Conservation (phyloP, 208 protist species). For the Zelonia costaricensis region DNA sequence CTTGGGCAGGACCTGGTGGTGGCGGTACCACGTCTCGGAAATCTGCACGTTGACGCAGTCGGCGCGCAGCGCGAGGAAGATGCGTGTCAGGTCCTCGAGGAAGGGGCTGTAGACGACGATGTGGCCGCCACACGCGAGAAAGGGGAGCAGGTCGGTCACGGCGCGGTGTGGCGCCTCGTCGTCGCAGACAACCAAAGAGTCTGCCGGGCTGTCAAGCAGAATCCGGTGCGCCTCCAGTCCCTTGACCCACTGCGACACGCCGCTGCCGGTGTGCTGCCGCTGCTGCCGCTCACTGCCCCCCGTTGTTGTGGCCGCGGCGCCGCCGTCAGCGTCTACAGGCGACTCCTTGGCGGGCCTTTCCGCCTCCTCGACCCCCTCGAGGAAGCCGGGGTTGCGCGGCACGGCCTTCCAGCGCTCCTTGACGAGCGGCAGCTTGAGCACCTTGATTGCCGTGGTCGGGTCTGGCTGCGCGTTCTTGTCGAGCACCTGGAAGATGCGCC, state of each 20-base stretch:
- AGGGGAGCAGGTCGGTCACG: slow-evolving; percentile 69
- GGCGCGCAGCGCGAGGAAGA: slow-evolving; percentile 63
- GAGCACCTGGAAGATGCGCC: slow-evolving; percentile 80
- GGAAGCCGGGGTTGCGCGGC: slow-evolving; percentile 75
- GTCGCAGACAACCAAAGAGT: slow-evolving; percentile 81
- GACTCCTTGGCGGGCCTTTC: slow-evolving; percentile 11
- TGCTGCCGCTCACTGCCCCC: slow-evolving; percentile 2
- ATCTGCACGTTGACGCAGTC: slow-evolving; percentile 87
- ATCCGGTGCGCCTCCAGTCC: slow-evolving; percentile 63
- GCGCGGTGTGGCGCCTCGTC: slow-evolving; percentile 28
- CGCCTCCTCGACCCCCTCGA: slow-evolving; percentile 46
- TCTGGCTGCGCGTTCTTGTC: slow-evolving; percentile 82
- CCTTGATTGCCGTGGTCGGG: slow-evolving; percentile 50
- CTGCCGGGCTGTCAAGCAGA: slow-evolving; percentile 55
- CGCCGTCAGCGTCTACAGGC: not conserved
- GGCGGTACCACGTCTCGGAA: slow-evolving; percentile 92
- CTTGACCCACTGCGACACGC: slow-evolving; percentile 73
- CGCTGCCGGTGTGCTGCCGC: slow-evolving; percentile 4
- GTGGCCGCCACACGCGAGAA: slow-evolving; percentile 73
- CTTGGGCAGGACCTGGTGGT: slow-evolving; percentile 93
- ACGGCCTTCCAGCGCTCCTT: slow-evolving; percentile 86
- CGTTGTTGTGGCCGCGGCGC: not conserved
- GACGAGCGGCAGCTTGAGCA: slow-evolving; percentile 55
- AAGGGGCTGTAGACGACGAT: slow-evolving; percentile 90
- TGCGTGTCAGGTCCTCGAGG: slow-evolving; percentile 67